Conservation (phyloP, 176 grass and related monocot genomes). For the Musa acuminata region DNA sequence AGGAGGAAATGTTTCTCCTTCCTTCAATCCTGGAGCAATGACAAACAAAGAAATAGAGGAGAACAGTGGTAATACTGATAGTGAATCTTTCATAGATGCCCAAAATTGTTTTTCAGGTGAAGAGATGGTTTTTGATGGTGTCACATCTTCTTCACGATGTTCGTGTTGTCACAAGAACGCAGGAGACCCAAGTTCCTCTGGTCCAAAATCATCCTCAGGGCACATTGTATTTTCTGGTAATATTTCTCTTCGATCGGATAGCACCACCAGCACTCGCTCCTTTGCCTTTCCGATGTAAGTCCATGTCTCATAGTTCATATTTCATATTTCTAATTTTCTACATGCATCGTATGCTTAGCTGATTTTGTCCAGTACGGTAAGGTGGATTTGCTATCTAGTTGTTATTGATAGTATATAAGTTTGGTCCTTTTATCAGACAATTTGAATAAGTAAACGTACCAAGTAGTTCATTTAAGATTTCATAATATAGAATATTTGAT, state of each 20-base stretch:
- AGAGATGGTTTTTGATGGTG: constrained; percentile 24
- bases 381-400: too few relatives aligned
- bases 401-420: too few relatives aligned
- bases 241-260: constrained; percentile 84
- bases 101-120: constrained; percentile 27
- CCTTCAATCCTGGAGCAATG: constrained; percentile 40
- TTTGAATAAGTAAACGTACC: too few relatives aligned
- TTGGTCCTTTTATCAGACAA: too few relatives aligned
- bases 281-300: constrained; percentile 97
- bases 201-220: constrained; percentile 37
- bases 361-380: background rate
- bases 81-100: constrained; percentile 8
- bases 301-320: background rate
- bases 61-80: constrained; percentile 5
- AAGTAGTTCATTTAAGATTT: too few relatives aligned
- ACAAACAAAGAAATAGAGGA: background rate
- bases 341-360: background rate
- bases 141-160: constrained; percentile 21
- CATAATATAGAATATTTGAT: too few relatives aligned
- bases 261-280: constrained; percentile 74
- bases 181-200: constrained; percentile 22
- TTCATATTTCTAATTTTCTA: background rate
- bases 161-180: constrained; percentile 21
- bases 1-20: constrained; percentile 15
- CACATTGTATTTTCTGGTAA: constrained; percentile 65